These are phyloP conservation scores for Beauveria sp. DNA, from an alignment of 2,329 filamentous ascomycete genomes.

Conservation along the genomic window DNA sequence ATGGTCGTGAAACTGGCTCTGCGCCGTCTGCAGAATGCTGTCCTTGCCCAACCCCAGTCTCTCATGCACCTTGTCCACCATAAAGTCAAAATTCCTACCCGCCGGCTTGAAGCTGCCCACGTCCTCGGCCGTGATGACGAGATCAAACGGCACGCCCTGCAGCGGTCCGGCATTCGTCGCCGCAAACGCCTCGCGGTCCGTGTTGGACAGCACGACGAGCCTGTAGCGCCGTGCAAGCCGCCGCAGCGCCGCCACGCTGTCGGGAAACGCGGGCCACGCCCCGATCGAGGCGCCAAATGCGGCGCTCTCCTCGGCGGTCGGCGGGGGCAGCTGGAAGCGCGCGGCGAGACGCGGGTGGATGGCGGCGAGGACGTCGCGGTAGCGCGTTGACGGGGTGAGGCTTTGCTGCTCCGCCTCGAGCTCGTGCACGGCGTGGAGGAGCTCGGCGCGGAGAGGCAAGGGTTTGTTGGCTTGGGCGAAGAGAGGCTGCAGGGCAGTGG, in stretches of 20 bases:
- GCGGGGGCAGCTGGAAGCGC: constrained; percentile 29
- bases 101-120: constrained; percentile 67
- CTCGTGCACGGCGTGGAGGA: constrained; percentile 34
- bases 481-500: constrained; percentile 43
- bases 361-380: constrained; percentile 49
- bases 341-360: constrained; percentile 39
- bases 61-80: constrained; percentile 45
- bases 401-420: constrained; percentile 44
- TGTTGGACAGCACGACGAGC: constrained; percentile 51
- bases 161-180: constrained; percentile 37
- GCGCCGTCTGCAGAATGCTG: constrained; percentile 57
- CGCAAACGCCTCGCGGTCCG: constrained; percentile 45
- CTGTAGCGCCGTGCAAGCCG: constrained; percentile 42
- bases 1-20: constrained; percentile 65
- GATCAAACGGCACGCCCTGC: constrained; percentile 45
- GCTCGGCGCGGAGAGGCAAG: constrained; percentile 27
- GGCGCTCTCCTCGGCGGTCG: constrained; percentile 31
- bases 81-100: constrained; percentile 55
- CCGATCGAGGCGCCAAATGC: constrained; percentile 46
- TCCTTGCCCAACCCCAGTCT: constrained; percentile 49
- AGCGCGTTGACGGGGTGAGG: constrained; percentile 47
- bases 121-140: constrained; percentile 61
- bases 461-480: constrained; percentile 25
- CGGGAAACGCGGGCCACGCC: constrained; percentile 50
- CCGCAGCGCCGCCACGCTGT: constrained; percentile 48